Conservation (phyloP, 257 asterid genomes). For the Ligustrum vulgare region DNA sequence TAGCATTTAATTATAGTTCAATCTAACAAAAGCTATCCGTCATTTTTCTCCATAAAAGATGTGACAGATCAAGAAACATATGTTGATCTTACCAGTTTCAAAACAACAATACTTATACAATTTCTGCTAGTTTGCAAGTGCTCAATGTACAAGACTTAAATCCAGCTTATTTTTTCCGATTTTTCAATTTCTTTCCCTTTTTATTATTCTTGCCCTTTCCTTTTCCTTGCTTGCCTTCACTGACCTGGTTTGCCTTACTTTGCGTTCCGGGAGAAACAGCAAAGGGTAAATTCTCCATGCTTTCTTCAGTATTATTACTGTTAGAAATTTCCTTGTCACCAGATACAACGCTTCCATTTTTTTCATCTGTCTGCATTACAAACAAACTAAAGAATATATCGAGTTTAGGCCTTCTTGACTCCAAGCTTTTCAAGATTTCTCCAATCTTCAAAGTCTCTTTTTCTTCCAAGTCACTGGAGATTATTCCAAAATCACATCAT, state of each 20-base stretch:
- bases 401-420: constrained; percentile 12
- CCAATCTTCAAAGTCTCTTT: constrained; percentile 13
- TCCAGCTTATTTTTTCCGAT: background rate
- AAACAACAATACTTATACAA: background rate
- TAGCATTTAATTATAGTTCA: too few relatives aligned
- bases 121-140: background rate
- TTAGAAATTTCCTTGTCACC: background rate
- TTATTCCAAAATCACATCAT: background rate
- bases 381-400: constrained; percentile 2
- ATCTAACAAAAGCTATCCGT: too few relatives aligned
- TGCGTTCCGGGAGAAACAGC: background rate
- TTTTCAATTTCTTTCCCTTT: background rate
- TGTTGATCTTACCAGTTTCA: background rate
- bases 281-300: background rate
- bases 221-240: background rate
- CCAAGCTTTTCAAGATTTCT: constrained; percentile 25
- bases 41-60: too few relatives aligned
- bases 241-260: background rate
- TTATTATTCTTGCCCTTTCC: background rate
- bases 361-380: background rate
- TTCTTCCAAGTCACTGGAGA: constrained; percentile 13
- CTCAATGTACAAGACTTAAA: background rate
- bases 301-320: background rate
- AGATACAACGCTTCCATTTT: background rate
- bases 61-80: background rate